phyloP scores from a whole-genome alignment of 2,329 filamentous ascomycete genomes.

The Alternaria burnsii region DNA sequence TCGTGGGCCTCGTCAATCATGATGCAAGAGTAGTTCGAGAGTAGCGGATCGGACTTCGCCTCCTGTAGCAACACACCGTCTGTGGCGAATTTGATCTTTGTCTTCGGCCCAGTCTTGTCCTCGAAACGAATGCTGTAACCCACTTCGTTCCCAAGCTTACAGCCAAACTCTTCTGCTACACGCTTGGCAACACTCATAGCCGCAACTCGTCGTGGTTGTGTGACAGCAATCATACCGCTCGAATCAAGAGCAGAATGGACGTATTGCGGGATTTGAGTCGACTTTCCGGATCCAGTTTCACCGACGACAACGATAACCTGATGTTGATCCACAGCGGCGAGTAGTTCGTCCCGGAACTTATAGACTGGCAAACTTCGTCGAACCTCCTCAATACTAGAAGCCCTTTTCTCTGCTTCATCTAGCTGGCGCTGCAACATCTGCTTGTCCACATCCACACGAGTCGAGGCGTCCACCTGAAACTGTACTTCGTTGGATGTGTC shows the following conservation, averaged over 20 bases:
- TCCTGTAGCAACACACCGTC: conserved; percentile 86
- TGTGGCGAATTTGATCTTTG: conserved; percentile 93
- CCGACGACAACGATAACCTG: conserved; percentile 92
- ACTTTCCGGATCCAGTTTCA: conserved; percentile 95
- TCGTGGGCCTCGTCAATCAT: conserved; percentile 99
- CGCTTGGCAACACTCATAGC: conserved; percentile 98
- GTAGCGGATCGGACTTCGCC: conserved; percentile 87
- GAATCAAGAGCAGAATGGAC: background rate
- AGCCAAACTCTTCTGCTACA: conserved; percentile 90
- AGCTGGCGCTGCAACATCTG: conserved; percentile 80
- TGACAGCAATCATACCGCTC: conserved; percentile 84
- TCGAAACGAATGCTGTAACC: conserved; percentile 97
- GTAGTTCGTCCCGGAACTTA: conserved; percentile 81
- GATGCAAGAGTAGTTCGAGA: conserved; percentile 82
- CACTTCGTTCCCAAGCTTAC: conserved; percentile 91
- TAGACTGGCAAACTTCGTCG: conserved; percentile 80
- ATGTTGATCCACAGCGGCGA: conserved; percentile 84
- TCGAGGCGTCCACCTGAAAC: background rate
- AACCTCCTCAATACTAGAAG: conserved; percentile 90
- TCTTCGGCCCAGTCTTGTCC: conserved; percentile 85
- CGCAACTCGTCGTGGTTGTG: conserved; percentile 92
- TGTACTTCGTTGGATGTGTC: conserved; percentile 58
- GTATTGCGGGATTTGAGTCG: conserved; percentile 93
- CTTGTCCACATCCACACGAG: conserved; percentile 75
- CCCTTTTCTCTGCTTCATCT: conserved; percentile 81